phyloP scores from a whole-genome alignment of 306 rosid genomes.

The Clitoria ternatea region DNA sequence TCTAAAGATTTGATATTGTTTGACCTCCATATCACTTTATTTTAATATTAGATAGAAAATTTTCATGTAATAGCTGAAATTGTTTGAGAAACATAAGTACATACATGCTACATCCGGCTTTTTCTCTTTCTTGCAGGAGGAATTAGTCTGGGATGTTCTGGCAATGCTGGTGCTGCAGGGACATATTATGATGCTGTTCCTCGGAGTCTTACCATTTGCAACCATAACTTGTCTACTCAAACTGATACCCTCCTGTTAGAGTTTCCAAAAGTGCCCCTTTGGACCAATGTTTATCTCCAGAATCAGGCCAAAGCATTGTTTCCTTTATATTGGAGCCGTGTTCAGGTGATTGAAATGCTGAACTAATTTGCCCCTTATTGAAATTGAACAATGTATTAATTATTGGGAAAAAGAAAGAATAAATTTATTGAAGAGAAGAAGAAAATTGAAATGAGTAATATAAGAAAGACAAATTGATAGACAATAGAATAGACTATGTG shows the following conservation, averaged over 20 bases:
- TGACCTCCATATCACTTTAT: background rate
- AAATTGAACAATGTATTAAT: conserved; percentile 11
- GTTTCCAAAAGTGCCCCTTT: conserved; percentile 88
- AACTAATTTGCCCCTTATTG: conserved; percentile 6
- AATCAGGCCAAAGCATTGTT: conserved; percentile 94
- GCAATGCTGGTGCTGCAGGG: conserved; percentile 92
- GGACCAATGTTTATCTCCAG: conserved; percentile 86
- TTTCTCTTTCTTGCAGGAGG: conserved; percentile 60
- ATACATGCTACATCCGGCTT: conserved; percentile 5
- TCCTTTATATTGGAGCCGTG: conserved; percentile 96
- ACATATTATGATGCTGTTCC: conserved; percentile 96
- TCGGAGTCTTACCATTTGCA: conserved; percentile 77
- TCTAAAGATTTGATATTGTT: background rate
- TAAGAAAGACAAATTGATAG: conserved; percentile 1
- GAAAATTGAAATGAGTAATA: background rate
- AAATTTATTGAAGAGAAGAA: background rate
- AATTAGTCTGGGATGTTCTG: conserved; percentile 80
- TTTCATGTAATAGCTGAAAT: background rate
- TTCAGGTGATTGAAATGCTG: conserved; percentile 67
- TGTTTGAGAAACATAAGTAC: conserved; percentile 9
- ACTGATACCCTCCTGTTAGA: conserved; percentile 89
- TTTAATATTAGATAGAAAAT: background rate
- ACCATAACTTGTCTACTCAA: conserved; percentile 71
- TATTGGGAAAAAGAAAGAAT: background rate
- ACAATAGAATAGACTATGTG: conserved; percentile 19